Conservation (phyloP, 257 asterid species). For the Solanum habrochaites region DNA sequence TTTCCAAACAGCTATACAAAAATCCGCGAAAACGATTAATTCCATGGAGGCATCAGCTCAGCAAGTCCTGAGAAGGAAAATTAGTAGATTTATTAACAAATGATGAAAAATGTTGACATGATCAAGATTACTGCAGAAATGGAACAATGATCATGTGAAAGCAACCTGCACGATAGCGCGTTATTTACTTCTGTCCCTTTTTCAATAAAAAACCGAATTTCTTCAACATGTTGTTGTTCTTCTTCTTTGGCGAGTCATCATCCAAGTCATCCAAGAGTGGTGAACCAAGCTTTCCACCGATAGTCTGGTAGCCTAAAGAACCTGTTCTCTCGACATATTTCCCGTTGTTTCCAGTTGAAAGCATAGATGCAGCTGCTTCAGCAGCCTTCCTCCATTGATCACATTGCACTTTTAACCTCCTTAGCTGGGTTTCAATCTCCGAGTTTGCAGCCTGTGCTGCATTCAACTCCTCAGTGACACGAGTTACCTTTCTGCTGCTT, state of each 20-base stretch:
- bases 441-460: slow-evolving; percentile 63
- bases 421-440: slow-evolving; percentile 69
- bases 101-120: not conserved
- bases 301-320: slow-evolving; percentile 42
- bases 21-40: not conserved
- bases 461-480: slow-evolving; percentile 54
- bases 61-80: not conserved
- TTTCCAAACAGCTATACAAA: slow-evolving; percentile 1
- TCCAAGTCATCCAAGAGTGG: slow-evolving; percentile 53
- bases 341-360: slow-evolving; percentile 45
- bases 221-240: slow-evolving; percentile 60
- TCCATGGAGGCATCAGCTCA: not conserved
- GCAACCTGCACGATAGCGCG: not conserved
- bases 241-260: slow-evolving; percentile 73
- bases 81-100: not conserved
- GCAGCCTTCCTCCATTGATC: slow-evolving; percentile 99
- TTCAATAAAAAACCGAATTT: slow-evolving; percentile 72
- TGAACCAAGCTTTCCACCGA: slow-evolving; percentile 54
- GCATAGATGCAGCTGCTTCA: slow-evolving; percentile 83
- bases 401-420: slow-evolving; percentile 73
- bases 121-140: not conserved
- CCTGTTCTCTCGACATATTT: slow-evolving; percentile 50
- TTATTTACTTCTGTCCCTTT: slow-evolving; percentile 59
- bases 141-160: not conserved
- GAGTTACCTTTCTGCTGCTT: slow-evolving; percentile 35